Base-by-base conservation (phyloP, 768 basidiomycete genomes). In the Boletus bicolor region DNA sequence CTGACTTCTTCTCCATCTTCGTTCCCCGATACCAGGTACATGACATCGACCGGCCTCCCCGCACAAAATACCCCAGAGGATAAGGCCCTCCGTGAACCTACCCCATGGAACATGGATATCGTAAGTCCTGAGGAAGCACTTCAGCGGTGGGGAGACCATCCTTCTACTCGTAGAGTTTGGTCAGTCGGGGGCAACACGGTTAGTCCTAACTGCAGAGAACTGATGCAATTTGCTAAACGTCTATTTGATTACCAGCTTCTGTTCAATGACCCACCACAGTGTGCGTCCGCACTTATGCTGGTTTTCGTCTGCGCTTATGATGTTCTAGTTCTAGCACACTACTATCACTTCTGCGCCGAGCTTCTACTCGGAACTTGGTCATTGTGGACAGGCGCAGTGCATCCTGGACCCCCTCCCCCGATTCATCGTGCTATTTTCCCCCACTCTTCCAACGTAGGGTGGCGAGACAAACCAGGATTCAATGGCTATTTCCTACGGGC, bases 291-390 rank as follows among this genome's bases (percentile, higher is more conserved):
- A 43, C 35, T n/a, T 24, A 6, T 28, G 36, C 19, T 30, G 35
- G 14, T 32, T 38, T 58, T 24, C 30, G 6, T 26, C 30, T 12
- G 17, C 44, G 21, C 50, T 61, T 37, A 60, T 34, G 9, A n/a
- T 36, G 3, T 6, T 28, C 24, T 36, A 76, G 73, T 93, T 77
- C 78, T 93, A n/a, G 75, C 77, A 44, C 92, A 93, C 68, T 93
- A 92, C 69, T 93, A 93, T 71, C 92, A 93, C 71, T 86, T 91
- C 56, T 87, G 87, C 34, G 92, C 87, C 0, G 92, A 94, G 66
- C 82, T 91, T 45, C 73, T 91, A 54, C 75, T 93, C 34, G 91
- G 91, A 34, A 73, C 81, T 4, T 90, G 89, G 79, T 81, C 88
- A 2, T 81, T 90, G 62, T 90, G 86, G 86, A 75, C 77, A 44